A percentile compares a stretch with the other conserved stretches of the same genome.
Conservation (phyloP, 139 green algal species). For the Volvox reticuliferus region DNA sequence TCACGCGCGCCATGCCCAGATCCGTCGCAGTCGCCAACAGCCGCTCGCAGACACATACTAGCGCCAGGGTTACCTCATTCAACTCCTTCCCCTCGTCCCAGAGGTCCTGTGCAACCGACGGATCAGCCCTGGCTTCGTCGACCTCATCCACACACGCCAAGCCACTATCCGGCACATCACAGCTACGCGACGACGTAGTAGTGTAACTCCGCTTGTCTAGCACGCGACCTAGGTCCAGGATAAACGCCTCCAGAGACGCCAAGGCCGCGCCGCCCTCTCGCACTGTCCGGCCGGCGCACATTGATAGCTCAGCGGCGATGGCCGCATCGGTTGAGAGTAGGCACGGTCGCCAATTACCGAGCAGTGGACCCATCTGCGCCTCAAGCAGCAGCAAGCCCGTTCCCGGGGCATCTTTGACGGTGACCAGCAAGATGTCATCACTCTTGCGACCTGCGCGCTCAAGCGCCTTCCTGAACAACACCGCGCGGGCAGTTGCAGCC, state of each 20-base stretch:
- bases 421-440: not conserved
- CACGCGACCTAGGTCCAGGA: constrained; percentile 13
- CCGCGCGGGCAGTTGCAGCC: not conserved
- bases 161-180: not conserved
- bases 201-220: constrained; percentile 29
- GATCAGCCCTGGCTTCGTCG: not conserved
- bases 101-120: not conserved
- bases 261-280: not conserved
- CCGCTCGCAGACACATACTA: constrained; percentile 30
- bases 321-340: not conserved
- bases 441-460: not conserved
- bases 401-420: not conserved
- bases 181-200: not conserved
- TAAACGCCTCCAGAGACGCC: not conserved
- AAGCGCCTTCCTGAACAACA: not conserved
- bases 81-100: no score
- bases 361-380: constrained; percentile 24
- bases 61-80: not conserved
- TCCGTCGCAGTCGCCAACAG: not conserved
- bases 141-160: not conserved
- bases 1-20: not conserved
- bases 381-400: constrained; percentile 25
- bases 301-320: not conserved
- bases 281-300: not conserved
- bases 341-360: constrained; percentile 32